Conservation (phyloP, 2,329 filamentous ascomycete genomes). For the Orbilia brochopaga region DNA sequence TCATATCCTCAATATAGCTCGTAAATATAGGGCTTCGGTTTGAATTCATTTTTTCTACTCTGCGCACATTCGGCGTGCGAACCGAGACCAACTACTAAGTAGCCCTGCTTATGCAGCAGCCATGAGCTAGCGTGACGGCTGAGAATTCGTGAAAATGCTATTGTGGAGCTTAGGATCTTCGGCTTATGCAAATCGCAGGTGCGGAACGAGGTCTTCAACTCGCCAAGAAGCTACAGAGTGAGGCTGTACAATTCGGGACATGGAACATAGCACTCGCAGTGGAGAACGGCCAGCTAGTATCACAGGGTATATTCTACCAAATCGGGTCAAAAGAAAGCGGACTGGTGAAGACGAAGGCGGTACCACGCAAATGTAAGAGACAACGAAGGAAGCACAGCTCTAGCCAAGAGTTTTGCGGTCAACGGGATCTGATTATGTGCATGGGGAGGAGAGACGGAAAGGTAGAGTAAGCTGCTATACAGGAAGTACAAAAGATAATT, state of each 20-base stretch:
- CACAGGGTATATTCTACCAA: conserved; percentile 35
- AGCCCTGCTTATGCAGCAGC: too few relatives aligned
- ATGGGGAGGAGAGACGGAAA: too few relatives aligned
- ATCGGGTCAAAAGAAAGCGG: conserved; percentile 11
- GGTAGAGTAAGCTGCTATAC: too few relatives aligned
- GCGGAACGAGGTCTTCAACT: background rate
- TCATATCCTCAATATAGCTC: background rate
- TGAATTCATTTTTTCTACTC: too few relatives aligned
- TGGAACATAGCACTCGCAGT: conserved; percentile 8
- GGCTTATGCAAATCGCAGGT: conserved; percentile 2
- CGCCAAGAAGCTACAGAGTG: background rate
- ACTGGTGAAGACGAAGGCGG: too few relatives aligned
- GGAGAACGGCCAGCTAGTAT: conserved; percentile 6
- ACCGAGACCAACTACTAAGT: too few relatives aligned
- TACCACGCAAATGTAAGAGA: background rate
- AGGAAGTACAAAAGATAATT: too few relatives aligned
- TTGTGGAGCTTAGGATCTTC: background rate
- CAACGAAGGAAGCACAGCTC: background rate
- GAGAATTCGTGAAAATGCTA: background rate
- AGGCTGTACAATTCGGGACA: conserved; percentile 23
- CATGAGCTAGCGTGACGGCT: background rate
- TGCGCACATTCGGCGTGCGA: background rate
- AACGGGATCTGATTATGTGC: too few relatives aligned
- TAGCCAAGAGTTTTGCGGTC: background rate
- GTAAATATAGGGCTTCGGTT: background rate